These are phyloP conservation scores for Posidonia oceanica DNA, from an alignment of 116 monocot genomes.

Conservation along the genomic window DNA sequence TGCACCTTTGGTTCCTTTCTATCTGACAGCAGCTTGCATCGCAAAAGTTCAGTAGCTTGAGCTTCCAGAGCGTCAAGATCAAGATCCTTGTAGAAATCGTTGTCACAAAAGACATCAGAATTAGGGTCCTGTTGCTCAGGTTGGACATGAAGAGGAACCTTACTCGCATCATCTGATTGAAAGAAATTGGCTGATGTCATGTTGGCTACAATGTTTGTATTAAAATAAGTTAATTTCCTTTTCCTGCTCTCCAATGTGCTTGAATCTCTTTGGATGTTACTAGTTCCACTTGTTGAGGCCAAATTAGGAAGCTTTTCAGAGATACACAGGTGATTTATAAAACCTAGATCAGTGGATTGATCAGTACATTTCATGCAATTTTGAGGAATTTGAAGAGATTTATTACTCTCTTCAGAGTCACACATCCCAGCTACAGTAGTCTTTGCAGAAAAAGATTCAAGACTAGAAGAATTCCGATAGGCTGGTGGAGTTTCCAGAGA, in stretches of 20 bases:
- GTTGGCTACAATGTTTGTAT: constrained; percentile 7
- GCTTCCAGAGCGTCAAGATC: constrained; percentile 93
- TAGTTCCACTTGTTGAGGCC: constrained; percentile 10
- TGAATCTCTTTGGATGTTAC: constrained; percentile 10
- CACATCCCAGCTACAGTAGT: constrained; percentile 26
- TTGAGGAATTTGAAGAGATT: constrained; percentile 24
- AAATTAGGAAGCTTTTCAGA: constrained; percentile 7
- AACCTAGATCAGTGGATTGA: constrained; percentile 12
- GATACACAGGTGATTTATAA: constrained; percentile 8
- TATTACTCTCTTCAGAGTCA: constrained; percentile 23
- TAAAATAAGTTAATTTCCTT: constrained; percentile 61
- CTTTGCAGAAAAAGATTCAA: constrained; percentile 27
- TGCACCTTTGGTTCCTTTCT: neutral
- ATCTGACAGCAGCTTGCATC: constrained; percentile 15
- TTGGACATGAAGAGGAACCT: neutral
- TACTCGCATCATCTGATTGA: constrained; percentile 3
- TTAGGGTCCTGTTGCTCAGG: neutral
- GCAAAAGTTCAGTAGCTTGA: constrained; percentile 57
- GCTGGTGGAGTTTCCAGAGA: constrained; percentile 16
- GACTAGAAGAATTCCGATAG: constrained; percentile 11
- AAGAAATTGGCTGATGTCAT: neutral
- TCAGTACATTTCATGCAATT: constrained; percentile 2
- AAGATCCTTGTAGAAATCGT: constrained; percentile 64
- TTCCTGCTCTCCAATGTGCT: constrained; percentile 49
- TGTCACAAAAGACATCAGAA: constrained; percentile 22